A percentile compares a stretch with the other conserved stretches of the same genome.
Conservation (phyloP, 768 basidiomycete genomes). For the Lepiota brunneoincarnata region DNA sequence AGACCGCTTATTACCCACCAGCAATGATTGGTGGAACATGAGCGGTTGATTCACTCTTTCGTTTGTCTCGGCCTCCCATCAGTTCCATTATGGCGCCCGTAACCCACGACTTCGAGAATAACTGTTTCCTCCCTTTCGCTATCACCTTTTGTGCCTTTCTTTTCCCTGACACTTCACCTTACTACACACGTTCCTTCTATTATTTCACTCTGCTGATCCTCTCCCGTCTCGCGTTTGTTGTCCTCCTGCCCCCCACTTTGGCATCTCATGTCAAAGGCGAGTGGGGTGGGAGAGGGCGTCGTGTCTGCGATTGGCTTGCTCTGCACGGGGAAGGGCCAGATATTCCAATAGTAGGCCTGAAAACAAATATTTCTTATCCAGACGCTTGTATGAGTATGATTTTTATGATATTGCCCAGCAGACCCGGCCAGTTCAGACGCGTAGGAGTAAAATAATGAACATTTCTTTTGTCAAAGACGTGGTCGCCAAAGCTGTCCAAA, state of each 20-base stretch:
- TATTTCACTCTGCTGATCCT: slow-evolving; percentile 8
- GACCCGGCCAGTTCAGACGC: slow-evolving; percentile 8
- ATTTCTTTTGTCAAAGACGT: slow-evolving; percentile 4
- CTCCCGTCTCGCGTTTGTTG: slow-evolving; percentile 39
- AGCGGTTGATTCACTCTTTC: slow-evolving; percentile 15
- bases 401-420: slow-evolving; percentile 4
- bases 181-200: slow-evolving; percentile 17
- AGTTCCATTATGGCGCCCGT: slow-evolving; percentile 12
- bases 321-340: slow-evolving; percentile 4
- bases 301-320: slow-evolving; percentile 30
- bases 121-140: slow-evolving; percentile 8
- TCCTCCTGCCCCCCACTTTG: slow-evolving; percentile 69
- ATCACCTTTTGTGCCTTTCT: slow-evolving; percentile 13
- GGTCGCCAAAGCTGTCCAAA: slow-evolving; percentile 31
- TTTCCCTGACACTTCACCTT: slow-evolving; percentile 13
- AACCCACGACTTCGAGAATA: slow-evolving; percentile 6
- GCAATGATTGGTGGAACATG: slow-evolving; percentile 1
- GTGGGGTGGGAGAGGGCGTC: slow-evolving; percentile 73
- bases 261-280: slow-evolving; percentile 47
- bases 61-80: slow-evolving; percentile 11
- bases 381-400: slow-evolving; percentile 7
- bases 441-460: slow-evolving; percentile 8
- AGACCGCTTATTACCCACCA: slow-evolving; percentile 26
- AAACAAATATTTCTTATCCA: not conserved
- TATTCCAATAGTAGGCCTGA: slow-evolving; percentile 6